A percentile compares a stretch with the other conserved stretches of the same genome.
Evolutionary conservation across 306 rosid species (phyloP).

Genomic region (Quercus cerris): DNA sequence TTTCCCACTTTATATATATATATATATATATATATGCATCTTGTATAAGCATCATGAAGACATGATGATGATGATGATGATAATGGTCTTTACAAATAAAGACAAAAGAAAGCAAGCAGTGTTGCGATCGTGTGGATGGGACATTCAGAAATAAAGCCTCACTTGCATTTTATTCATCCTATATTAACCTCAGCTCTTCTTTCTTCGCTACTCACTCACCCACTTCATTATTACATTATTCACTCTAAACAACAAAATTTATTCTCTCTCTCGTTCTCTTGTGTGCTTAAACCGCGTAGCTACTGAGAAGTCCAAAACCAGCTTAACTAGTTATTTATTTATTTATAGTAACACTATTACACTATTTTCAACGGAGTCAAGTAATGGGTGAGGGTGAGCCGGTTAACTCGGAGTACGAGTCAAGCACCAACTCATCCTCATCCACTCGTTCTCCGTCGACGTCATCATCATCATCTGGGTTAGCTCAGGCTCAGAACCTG

Average conservation of each 20-base stretch:
- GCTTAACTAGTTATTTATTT: not conserved
- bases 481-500: not conserved
- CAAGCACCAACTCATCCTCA: constrained; percentile 22
- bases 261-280: not conserved
- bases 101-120: too few relatives aligned
- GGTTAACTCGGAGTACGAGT: constrained; percentile 34
- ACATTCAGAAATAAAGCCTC: constrained; percentile 32
- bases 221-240: not conserved
- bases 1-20: not conserved
- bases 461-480: constrained; percentile 24
- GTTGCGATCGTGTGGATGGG: constrained; percentile 43
- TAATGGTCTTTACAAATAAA: too few relatives aligned
- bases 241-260: not conserved
- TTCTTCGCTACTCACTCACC: not conserved
- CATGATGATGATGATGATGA: not conserved
- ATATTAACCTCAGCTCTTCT: constrained; percentile 23
- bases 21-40: not conserved
- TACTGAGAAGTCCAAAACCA: not conserved
- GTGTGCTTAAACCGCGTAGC: not conserved
- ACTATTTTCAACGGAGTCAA: not conserved
- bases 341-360: not conserved
- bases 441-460: constrained; percentile 15
- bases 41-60: constrained; percentile 14
- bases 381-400: constrained; percentile 42
- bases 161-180: constrained; percentile 8